A percentile compares a stretch with the other conserved stretches of the same genome.
phyloP scores from a whole-genome alignment of 148 eudicot genomes.

The Rhododendron vialii region DNA sequence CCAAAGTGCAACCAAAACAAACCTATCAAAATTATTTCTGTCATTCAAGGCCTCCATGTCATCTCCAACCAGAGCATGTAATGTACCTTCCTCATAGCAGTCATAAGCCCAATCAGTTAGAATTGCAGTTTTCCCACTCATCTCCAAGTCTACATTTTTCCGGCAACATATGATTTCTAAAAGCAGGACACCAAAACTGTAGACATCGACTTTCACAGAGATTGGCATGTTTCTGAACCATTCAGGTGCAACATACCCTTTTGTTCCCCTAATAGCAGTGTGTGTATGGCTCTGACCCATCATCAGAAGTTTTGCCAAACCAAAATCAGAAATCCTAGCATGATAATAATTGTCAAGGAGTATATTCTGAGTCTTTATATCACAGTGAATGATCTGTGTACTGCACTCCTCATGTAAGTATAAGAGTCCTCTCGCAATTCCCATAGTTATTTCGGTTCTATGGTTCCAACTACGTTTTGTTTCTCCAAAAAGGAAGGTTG shows the following conservation, averaged over 20 bases:
- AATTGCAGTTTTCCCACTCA: neutral
- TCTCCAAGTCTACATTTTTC: neutral
- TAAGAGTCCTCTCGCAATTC: conserved; percentile 33
- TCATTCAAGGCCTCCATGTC: neutral
- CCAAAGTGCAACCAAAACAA: neutral
- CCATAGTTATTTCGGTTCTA: conserved; percentile 26
- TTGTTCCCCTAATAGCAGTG: conserved; percentile 59
- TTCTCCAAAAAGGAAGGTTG: conserved; percentile 31
- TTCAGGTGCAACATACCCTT: conserved; percentile 78
- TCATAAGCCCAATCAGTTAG: neutral
- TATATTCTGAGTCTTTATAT: conserved; percentile 70
- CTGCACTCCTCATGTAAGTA: conserved; percentile 61
- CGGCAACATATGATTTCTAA: neutral
- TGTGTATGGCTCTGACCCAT: conserved; percentile 43
- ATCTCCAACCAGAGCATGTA: neutral
- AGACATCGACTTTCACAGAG: conserved; percentile 13
- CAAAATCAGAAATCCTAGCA: conserved; percentile 59
- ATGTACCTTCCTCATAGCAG: neutral
- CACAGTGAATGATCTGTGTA: conserved; percentile 32
- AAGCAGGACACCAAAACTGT: neutral
- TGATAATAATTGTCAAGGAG: conserved; percentile 42
- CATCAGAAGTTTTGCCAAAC: conserved; percentile 53
- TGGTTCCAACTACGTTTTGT: conserved; percentile 33
- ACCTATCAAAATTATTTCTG: neutral
- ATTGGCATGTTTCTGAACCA: conserved; percentile 59